Evolutionary conservation across 331 rosid genomes (phyloP).

Genomic region (Rosa hybrid): DNA sequence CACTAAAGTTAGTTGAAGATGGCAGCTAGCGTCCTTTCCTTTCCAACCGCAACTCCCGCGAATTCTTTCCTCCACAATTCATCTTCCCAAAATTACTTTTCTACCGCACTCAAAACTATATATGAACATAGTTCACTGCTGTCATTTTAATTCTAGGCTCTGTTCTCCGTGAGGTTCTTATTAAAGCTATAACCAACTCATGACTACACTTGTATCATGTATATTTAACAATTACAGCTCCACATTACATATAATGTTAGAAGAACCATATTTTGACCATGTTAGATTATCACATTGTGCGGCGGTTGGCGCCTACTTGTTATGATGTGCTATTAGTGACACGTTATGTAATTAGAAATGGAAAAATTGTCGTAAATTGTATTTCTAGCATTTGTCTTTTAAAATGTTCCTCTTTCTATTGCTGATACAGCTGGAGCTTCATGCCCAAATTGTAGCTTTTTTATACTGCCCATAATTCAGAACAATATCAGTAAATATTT

Average conservation of each 20-base stretch:
- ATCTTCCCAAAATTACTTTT: conserved; percentile 21
- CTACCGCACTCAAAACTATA: neutral
- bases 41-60: conserved; percentile 39
- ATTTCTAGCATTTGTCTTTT: neutral
- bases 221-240: neutral
- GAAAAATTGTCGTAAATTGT: neutral
- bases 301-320: neutral
- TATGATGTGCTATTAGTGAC: neutral
- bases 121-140: conserved; percentile 3
- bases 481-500: neutral
- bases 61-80: neutral
- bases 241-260: neutral
- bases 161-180: conserved; percentile 10
- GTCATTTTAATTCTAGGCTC: conserved; percentile 1
- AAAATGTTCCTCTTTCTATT: neutral
- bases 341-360: neutral
- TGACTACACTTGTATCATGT: neutral
- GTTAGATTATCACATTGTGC: neutral
- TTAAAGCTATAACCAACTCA: neutral
- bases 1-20: conserved; percentile 37
- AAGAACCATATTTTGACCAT: neutral
- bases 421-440: neutral
- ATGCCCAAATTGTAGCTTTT: neutral
- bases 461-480: neutral
- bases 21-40: neutral